Conservation (phyloP, 225 moss, liverwort and hornwort species). For the Asterella californica region DNA sequence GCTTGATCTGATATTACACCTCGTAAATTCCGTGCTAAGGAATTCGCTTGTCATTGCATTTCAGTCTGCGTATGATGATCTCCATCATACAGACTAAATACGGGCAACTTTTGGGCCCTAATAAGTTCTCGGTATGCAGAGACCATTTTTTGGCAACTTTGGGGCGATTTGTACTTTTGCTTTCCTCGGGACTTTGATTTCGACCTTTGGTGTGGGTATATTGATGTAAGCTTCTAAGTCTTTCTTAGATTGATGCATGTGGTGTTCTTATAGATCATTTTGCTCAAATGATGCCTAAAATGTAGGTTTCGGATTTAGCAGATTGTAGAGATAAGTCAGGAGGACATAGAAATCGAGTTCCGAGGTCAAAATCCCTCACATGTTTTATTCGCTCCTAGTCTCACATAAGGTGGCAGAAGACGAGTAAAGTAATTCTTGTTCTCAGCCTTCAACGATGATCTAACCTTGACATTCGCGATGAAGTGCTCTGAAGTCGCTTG, state of each 20-base stretch:
- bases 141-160: conserved; percentile 79
- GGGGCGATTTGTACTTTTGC: conserved; percentile 82
- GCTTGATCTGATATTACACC: not conserved
- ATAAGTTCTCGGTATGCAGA: conserved; percentile 34
- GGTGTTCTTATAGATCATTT: not conserved
- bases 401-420: not conserved
- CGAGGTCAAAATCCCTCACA: not conserved
- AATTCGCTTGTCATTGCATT: not conserved
- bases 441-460: not conserved
- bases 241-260: not conserved
- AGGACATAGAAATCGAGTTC: not conserved
- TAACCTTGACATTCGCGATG: not conserved
- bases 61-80: not conserved
- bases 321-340: not conserved
- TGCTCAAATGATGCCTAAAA: not conserved
- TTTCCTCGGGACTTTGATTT: conserved; percentile 64
- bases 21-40: too few relatives aligned
- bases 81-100: too few relatives aligned
- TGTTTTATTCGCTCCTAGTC: not conserved
- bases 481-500: not conserved
- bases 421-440: not conserved
- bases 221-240: conserved; percentile 51
- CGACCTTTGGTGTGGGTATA: conserved; percentile 64
- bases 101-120: not conserved
- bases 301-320: not conserved